phyloP scores from a whole-genome alignment of 495 filamentous ascomycete species.

The Letharia columbiana region DNA sequence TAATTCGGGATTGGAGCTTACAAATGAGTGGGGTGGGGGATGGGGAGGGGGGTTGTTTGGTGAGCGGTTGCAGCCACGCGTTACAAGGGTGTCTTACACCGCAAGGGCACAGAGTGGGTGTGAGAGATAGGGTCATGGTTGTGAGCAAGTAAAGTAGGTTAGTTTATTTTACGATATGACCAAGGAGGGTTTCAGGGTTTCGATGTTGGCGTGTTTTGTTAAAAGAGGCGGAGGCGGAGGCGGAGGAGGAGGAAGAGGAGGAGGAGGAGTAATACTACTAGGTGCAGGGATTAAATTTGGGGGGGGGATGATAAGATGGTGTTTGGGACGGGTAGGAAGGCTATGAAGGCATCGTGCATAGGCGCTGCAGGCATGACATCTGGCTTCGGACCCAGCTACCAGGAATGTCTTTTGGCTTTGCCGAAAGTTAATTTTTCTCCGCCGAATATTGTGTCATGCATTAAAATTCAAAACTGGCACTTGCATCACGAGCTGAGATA shows the following conservation, averaged over 20 bases:
- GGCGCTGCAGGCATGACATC: conserved; percentile 8
- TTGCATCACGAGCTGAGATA: neutral
- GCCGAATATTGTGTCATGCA: conserved; percentile 2
- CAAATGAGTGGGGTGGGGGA: no score
- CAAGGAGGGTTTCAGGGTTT: neutral
- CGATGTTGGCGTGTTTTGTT: neutral
- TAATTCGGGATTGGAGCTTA: neutral
- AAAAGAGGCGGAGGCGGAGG: neutral
- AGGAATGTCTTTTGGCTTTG: neutral
- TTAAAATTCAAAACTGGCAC: neutral
- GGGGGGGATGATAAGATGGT: neutral
- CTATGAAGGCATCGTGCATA: conserved; percentile 7
- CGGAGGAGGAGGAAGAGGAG: neutral
- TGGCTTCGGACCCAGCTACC: conserved; percentile 9
- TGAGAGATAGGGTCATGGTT: neutral
- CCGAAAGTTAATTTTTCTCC: conserved; percentile 2
- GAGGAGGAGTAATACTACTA: neutral
- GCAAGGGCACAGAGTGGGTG: neutral
- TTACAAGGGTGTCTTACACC: neutral
- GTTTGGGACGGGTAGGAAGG: neutral
- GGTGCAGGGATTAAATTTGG: neutral
- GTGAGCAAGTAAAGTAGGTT: neutral
- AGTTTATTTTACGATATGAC: neutral
- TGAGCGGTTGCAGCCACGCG: neutral
- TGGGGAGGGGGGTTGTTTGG: no score